Conservation (phyloP, 768 basidiomycete genomes). For the Phanerodontia chrysosporium region DNA sequence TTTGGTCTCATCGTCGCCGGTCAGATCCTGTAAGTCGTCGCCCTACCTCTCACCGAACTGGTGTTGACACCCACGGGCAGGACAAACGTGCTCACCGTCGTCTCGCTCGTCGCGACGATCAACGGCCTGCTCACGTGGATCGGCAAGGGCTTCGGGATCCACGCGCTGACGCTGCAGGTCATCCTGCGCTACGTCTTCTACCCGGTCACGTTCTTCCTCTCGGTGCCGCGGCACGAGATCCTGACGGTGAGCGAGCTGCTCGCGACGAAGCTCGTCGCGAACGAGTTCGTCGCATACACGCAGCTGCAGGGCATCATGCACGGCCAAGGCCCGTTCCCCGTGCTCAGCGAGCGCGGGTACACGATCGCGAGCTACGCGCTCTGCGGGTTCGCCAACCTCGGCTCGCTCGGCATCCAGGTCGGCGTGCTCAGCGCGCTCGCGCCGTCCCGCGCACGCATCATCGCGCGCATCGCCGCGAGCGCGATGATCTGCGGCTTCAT, state of each 20-base stretch:
- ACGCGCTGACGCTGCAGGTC: constrained; percentile 77
- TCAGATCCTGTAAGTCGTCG: constrained; percentile 64
- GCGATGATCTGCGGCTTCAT: constrained; percentile 72
- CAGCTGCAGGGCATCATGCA: constrained; percentile 46
- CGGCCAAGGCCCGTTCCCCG: constrained; percentile 34
- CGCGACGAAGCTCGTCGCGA: constrained; percentile 83
- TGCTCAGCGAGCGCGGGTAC: constrained; percentile 65
- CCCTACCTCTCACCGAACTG: background rate
- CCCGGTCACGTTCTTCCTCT: constrained; percentile 77
- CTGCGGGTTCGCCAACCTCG: constrained; percentile 88
- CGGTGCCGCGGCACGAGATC: constrained; percentile 78
- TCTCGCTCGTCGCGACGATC: constrained; percentile 76
- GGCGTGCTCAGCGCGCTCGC: constrained; percentile 71
- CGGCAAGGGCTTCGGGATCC: constrained; percentile 80
- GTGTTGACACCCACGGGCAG: constrained; percentile 29
- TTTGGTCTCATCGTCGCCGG: constrained; percentile 87
- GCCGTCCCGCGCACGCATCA: constrained; percentile 63
- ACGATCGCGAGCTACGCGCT: constrained; percentile 85
- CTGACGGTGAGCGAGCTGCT: constrained; percentile 75
- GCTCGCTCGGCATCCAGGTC: constrained; percentile 83
- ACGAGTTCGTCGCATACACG: constrained; percentile 79
- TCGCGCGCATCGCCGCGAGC: constrained; percentile 64
- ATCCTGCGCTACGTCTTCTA: constrained; percentile 86
- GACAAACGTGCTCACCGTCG: constrained; percentile 79
- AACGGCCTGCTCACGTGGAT: constrained; percentile 89